These are phyloP conservation scores for Zarea fungicola DNA, from an alignment of 2,329 filamentous ascomycete species.

Conservation along the genomic window DNA sequence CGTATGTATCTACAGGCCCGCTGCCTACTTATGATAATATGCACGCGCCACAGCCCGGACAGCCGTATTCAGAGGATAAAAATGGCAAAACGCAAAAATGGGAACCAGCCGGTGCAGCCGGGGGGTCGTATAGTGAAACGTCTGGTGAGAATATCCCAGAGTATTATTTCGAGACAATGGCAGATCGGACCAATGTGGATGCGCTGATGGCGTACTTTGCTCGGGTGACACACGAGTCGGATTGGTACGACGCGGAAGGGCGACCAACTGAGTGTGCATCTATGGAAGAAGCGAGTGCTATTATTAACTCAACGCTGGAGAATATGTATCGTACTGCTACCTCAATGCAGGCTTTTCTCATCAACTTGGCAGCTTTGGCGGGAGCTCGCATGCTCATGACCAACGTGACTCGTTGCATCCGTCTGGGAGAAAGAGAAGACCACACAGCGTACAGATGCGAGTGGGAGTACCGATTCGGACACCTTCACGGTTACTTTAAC, in stretches of 20 bases:
- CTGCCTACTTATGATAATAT: slow-evolving; percentile 11
- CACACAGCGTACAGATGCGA: slow-evolving; percentile 44
- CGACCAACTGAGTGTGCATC: slow-evolving; percentile 36
- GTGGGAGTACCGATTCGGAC: slow-evolving; percentile 53
- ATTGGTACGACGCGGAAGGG: slow-evolving; percentile 48
- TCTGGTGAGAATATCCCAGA: slow-evolving; percentile 16
- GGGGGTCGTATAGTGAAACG: not conserved
- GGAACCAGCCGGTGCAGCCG: not conserved
- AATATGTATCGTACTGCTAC: slow-evolving; percentile 46
- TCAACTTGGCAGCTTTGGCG: slow-evolving; percentile 53
- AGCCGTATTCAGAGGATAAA: not conserved
- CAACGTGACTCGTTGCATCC: slow-evolving; percentile 34
- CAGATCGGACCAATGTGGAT: slow-evolving; percentile 51
- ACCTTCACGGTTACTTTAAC: slow-evolving; percentile 46
- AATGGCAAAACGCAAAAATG: not conserved
- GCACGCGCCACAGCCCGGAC: slow-evolving; percentile 2
- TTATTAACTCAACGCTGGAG: slow-evolving; percentile 50
- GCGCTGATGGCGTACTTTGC: slow-evolving; percentile 52
- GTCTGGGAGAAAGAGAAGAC: slow-evolving; percentile 37
- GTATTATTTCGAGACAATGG: slow-evolving; percentile 31
- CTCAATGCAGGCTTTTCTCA: slow-evolving; percentile 51
- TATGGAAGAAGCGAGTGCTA: slow-evolving; percentile 48
- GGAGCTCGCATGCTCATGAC: slow-evolving; percentile 49
- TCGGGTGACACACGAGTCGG: slow-evolving; percentile 41
- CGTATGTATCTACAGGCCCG: not conserved